A percentile compares a stretch with the other conserved stretches of the same genome.
phyloP scores from a whole-genome alignment of 257 asterid genomes.

The Primulina huaijiensis region DNA sequence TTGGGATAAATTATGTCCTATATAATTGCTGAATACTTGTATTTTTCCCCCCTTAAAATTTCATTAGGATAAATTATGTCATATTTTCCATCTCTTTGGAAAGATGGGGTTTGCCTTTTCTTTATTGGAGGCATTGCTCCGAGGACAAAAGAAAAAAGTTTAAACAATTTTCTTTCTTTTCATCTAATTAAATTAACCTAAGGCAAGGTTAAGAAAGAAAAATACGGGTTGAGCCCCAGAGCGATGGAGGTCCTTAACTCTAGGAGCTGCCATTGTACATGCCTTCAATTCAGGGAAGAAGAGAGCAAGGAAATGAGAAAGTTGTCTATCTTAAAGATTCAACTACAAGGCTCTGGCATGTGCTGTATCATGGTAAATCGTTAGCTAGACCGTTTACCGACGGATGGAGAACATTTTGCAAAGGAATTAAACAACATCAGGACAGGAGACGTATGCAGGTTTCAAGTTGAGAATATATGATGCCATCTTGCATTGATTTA shows the following conservation, averaged over 20 bases:
- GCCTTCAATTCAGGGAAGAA: slow-evolving; percentile 10
- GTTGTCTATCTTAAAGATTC: slow-evolving; percentile 34
- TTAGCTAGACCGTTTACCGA: slow-evolving; percentile 22
- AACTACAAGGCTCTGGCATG: slow-evolving; percentile 28
- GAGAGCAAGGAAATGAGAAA: slow-evolving; percentile 13
- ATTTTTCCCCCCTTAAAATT: neutral
- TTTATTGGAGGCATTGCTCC: too few relatives aligned
- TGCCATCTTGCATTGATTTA: slow-evolving; percentile 1
- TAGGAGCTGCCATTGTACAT: slow-evolving; percentile 36
- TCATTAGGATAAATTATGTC: neutral
- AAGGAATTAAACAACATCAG: slow-evolving; percentile 25
- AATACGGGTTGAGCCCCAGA: too few relatives aligned
- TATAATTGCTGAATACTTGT: too few relatives aligned
- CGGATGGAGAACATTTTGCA: slow-evolving; percentile 32
- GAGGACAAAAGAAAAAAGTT: too few relatives aligned
- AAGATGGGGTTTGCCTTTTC: too few relatives aligned
- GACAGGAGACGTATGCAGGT: slow-evolving; percentile 35
- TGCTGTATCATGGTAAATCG: slow-evolving; percentile 11
- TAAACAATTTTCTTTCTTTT: too few relatives aligned
- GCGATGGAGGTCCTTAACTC: neutral
- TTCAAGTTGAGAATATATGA: slow-evolving; percentile 23
- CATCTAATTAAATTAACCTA: too few relatives aligned
- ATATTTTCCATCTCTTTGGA: neutral
- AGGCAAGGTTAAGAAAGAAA: too few relatives aligned
- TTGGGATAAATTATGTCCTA: too few relatives aligned